These are phyloP conservation scores for Daldinia eschscholtzii DNA, from an alignment of 2,329 filamentous ascomycete species.

Conservation along the genomic window DNA sequence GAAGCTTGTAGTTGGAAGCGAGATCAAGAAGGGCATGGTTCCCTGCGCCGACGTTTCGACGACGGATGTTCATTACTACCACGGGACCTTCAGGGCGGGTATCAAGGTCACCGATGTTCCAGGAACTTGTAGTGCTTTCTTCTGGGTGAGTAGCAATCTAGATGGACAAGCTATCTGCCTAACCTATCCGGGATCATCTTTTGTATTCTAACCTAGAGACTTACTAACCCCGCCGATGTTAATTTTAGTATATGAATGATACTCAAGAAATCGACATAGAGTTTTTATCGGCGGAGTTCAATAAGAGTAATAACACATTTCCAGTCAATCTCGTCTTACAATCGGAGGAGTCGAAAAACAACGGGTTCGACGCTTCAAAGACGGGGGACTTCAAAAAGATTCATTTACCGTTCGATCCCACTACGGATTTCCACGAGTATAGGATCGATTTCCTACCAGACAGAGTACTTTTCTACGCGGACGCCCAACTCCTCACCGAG, in stretches of 20 bases:
- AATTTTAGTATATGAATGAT: slow-evolving; percentile 77
- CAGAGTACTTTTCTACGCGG: slow-evolving; percentile 76
- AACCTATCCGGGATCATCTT: not conserved
- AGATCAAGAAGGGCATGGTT: slow-evolving; percentile 64
- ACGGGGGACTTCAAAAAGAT: slow-evolving; percentile 70
- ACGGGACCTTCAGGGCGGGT: slow-evolving; percentile 76
- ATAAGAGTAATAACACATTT: slow-evolving; percentile 62
- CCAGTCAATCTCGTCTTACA: slow-evolving; percentile 83
- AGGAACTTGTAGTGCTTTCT: slow-evolving; percentile 83
- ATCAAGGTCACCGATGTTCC: slow-evolving; percentile 72
- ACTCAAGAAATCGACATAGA: slow-evolving; percentile 86
- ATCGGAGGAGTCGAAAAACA: slow-evolving; percentile 68
- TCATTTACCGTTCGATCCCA: slow-evolving; percentile 75
- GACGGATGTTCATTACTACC: slow-evolving; percentile 71
- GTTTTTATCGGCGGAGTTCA: slow-evolving; percentile 77
- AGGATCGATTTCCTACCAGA: slow-evolving; percentile 79
- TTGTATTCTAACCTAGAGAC: not conserved
- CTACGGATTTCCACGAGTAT: slow-evolving; percentile 78
- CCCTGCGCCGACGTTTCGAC: slow-evolving; percentile 74
- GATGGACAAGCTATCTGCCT: not conserved
- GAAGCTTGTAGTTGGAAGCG: slow-evolving; percentile 66
- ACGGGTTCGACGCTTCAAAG: slow-evolving; percentile 72
- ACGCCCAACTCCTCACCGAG: slow-evolving; percentile 67
- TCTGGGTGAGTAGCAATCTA: slow-evolving; percentile 70
- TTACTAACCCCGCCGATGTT: slow-evolving; percentile 20